A percentile compares a stretch with the other conserved stretches of the same genome.
phyloP scores from a whole-genome alignment of 116 monocot species.

The Posidonia oceanica region DNA sequence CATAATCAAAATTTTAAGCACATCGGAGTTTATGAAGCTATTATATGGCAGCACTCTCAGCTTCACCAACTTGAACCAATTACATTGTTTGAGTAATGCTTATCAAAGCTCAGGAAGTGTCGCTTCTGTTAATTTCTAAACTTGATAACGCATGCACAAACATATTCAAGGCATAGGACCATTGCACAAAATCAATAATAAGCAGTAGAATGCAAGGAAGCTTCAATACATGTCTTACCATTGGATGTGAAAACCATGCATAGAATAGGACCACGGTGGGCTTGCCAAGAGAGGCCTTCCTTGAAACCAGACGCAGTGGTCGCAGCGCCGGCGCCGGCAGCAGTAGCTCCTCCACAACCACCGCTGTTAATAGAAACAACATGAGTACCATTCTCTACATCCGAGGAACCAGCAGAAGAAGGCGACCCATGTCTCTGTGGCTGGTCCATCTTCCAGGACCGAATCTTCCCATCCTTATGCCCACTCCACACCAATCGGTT shows the following conservation, averaged over 20 bases:
- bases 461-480: constrained; percentile 92
- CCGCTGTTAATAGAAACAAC: neutral
- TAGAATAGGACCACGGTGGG: constrained; percentile 62
- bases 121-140: no score
- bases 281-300: constrained; percentile 90
- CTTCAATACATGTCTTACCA: constrained; percentile 26
- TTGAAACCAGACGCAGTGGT: constrained; percentile 24
- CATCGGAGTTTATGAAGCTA: no score
- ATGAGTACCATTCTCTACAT: neutral
- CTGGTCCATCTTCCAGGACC: constrained; percentile 50
- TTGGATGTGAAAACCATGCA: constrained; percentile 58
- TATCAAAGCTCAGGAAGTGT: no score
- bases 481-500: constrained; percentile 72
- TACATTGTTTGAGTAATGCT: no score
- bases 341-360: constrained; percentile 29
- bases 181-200: neutral
- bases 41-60: no score
- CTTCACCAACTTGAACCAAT: no score
- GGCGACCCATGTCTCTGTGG: neutral
- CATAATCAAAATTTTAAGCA: no score
- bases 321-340: neutral
- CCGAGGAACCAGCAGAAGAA: neutral
- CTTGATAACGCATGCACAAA: no score
- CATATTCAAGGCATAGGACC: no score
- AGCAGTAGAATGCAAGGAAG: neutral